phyloP scores from a whole-genome alignment of 805 yeast genomes.

The Diddensiella santjacobensis region DNA sequence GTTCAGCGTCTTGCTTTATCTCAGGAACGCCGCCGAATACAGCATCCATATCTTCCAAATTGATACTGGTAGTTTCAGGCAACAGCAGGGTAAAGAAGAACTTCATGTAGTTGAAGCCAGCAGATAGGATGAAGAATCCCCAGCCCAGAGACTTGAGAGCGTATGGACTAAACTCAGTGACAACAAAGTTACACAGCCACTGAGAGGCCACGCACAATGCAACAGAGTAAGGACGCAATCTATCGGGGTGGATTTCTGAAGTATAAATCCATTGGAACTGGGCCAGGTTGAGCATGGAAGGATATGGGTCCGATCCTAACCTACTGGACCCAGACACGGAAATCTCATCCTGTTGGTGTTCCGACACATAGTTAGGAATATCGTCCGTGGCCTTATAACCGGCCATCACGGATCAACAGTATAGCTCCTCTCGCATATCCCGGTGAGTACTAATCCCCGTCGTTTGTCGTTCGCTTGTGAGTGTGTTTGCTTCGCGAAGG shows the following conservation, averaged over 20 bases:
- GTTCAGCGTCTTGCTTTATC: too few relatives aligned
- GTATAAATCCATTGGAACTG: slow-evolving; percentile 21
- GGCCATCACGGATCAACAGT: too few relatives aligned
- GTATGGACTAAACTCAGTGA: slow-evolving; percentile 7
- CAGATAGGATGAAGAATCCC: slow-evolving; percentile 17
- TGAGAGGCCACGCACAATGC: slow-evolving; percentile 12
- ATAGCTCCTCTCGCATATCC: too few relatives aligned
- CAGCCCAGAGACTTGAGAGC: slow-evolving; percentile 1
- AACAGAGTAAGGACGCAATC: slow-evolving; percentile 19
- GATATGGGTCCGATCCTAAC: slow-evolving; percentile 20
- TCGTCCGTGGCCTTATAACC: slow-evolving; percentile 5
- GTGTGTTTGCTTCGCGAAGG: too few relatives aligned
- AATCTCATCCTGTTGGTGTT: slow-evolving; percentile 7
- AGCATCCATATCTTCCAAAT: background rate
- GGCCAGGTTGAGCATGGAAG: too few relatives aligned
- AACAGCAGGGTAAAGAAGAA: background rate
- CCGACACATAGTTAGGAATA: slow-evolving; percentile 17
- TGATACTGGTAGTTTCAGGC: slow-evolving; percentile 1
- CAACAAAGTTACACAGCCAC: slow-evolving; percentile 16
- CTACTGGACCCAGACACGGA: slow-evolving; percentile 5
- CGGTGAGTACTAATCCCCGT: too few relatives aligned
- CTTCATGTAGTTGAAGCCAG: slow-evolving; percentile 10
- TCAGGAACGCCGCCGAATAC: background rate
- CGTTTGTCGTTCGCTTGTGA: too few relatives aligned
- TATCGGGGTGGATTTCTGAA: slow-evolving; percentile 21